Evolutionary conservation across 352 stramenopile genomes (phyloP), one percentile per base, ranked within the genome.

Genomic region (Globisporangium cylindrosporum): DNA sequence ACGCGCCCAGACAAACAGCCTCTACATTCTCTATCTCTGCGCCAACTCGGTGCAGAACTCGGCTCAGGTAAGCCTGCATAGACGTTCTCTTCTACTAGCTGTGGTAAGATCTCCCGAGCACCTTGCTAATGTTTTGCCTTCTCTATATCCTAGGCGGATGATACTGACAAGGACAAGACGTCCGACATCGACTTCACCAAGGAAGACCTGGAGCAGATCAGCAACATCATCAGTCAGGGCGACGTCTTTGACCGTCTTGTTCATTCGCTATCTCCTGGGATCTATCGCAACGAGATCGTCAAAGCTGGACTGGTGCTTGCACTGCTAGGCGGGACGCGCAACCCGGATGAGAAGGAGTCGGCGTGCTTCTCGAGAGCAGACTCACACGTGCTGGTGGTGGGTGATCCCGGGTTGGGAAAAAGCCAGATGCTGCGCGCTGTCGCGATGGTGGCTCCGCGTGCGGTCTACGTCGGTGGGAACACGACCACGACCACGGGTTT

Each of bases 201-300:
- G 57, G 78, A 98, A 64, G 95, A 99, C 66, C 74, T 98, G 20
- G 79, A 97, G 66, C 80, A 86, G 54, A 98, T 99, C 69, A 83
- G 82, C 48, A 83, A 89, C 65, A 92, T 99, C 62, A 92, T 94
- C 60, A 86, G 84, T 34, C 87, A 91, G 63, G 94, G 82, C 2
- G 86, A 94, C 69, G 81, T 97, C 1, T 99, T 99, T 62, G 93
- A 98, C 71, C 85, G 98, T 1, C 77, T 99, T 6, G 93, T 99
- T 10, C 82, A 94, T 63, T 98, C 94, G 12, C 71, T 99, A 6
- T 99, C 95, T 73, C 97, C 97, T 15, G 82, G 82, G 14, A 99
- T 99, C 66, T 98, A 98, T 77, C 96, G 97, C 49, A 98, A 99
- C 72, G 95, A 99, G 70, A 74, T 98, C 55, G 96, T 99, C n/a